Evolutionary conservation across 129 eudicot species (phyloP), one percentile per base, ranked within the genome.

Genomic region (Helichrysum umbraculigerum): DNA sequence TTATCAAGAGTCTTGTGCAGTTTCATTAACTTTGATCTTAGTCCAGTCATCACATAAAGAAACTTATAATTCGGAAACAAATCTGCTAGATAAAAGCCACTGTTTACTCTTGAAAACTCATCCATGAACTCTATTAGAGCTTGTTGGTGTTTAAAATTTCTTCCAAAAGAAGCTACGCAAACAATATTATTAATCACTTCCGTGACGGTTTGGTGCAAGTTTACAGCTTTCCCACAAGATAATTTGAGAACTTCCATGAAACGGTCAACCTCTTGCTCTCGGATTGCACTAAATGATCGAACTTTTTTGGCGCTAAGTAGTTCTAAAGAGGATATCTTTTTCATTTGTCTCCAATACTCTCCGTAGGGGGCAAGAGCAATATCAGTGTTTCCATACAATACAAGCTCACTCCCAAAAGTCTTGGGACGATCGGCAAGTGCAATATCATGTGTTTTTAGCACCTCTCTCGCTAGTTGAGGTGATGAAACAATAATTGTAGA

Each of bases 261-360:
- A 35, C 77, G 17, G 4, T 20, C 16, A n/a, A 41, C 17, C 65
- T 41, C 81, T 14, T 75, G 66, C 34, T 81, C 84, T 51, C 81
- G 47, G 2, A 75, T 75, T 7, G 7, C 7, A 35, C 68, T 15
- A 34, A 75, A 81, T 4, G 76, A 68, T 42, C 22, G 44, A 59
- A 81, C 81, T 16, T 65, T 76, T 33, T 81, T 81, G 66, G 81
- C 66, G 51, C 71, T 81, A 50, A 81, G 76, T 25, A 81, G 81
- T 56, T 81, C 84, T 58, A 75, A 16, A 7, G 79, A 19, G 41
- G 63, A 64, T 16, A 81, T 76, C 67, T 76, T 81, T 50, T 70
- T 35, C 78, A 76, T 65, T 32, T 65, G 72, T 64, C 79, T 76
- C 73, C 79, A 76, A 16, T 65, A 75, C 7, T 51, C 73, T 0